A percentile compares a stretch with the other conserved stretches of the same genome.
phyloP scores from a whole-genome alignment of 495 filamentous ascomycete species.

The Penicillium alfredii region DNA sequence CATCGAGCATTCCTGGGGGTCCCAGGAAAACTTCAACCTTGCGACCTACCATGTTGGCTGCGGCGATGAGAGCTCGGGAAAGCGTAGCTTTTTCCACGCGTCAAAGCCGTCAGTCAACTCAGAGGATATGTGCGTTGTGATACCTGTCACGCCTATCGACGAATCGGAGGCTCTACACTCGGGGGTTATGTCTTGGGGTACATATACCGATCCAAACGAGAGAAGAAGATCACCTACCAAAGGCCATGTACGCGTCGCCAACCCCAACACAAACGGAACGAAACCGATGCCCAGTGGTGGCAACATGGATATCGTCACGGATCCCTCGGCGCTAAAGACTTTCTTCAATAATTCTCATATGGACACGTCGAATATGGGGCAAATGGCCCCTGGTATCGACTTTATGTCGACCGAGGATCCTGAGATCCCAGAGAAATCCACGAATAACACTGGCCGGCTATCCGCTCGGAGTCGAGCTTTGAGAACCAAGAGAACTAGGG shows the following conservation, averaged over 20 bases:
- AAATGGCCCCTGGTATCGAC: no score
- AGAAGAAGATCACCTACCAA: background rate
- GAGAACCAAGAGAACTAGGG: no score
- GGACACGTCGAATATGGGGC: no score
- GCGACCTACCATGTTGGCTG: constrained; percentile 4
- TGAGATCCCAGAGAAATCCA: no score
- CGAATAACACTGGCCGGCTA: no score
- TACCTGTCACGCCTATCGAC: background rate
- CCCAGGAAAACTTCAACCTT: background rate
- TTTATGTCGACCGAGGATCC: no score
- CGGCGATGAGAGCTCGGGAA: background rate
- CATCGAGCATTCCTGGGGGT: background rate
- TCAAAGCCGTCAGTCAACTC: background rate
- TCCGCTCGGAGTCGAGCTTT: no score
- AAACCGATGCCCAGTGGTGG: no score
- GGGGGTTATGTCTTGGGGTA: constrained; percentile 2
- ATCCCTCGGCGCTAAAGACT: no score
- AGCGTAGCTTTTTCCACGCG: constrained; percentile 2
- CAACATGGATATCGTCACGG: no score
- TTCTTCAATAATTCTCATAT: background rate
- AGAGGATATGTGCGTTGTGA: background rate
- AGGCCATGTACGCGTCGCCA: background rate
- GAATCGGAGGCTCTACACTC: background rate
- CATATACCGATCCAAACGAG: constrained; percentile 1
- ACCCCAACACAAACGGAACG: no score